phyloP scores from a whole-genome alignment of 2,329 filamentous ascomycete species.

The Botrytis aclada region DNA sequence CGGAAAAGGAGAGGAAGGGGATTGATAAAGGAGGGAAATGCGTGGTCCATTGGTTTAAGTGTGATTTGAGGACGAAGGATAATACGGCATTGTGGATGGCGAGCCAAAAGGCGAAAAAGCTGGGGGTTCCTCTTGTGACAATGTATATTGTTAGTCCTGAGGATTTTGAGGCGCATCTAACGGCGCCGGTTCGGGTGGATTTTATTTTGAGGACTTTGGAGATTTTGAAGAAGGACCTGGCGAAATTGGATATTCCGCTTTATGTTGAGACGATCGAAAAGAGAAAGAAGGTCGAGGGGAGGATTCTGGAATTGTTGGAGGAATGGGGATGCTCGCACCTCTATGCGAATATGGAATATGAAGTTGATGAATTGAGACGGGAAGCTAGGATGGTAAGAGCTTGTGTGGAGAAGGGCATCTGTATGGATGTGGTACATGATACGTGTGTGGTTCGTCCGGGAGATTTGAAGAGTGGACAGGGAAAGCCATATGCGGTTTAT shows the following conservation, averaged over 20 bases:
- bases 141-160: slow-evolving; percentile 80
- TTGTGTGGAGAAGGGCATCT: slow-evolving; percentile 61
- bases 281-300: slow-evolving; percentile 57
- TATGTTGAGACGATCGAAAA: slow-evolving; percentile 69
- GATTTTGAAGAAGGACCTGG: slow-evolving; percentile 64
- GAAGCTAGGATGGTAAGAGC: slow-evolving; percentile 64
- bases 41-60: slow-evolving; percentile 89
- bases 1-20: slow-evolving; percentile 49
- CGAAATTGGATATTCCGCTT: slow-evolving; percentile 70
- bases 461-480: slow-evolving; percentile 59
- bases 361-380: slow-evolving; percentile 81
- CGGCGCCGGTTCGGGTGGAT: slow-evolving; percentile 70
- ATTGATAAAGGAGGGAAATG: slow-evolving; percentile 52
- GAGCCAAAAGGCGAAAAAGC: slow-evolving; percentile 60
- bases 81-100: slow-evolving; percentile 71
- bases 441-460: slow-evolving; percentile 80
- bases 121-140: slow-evolving; percentile 68
- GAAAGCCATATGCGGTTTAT: slow-evolving; percentile 82
- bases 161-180: slow-evolving; percentile 79
- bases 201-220: slow-evolving; percentile 73
- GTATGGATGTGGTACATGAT: slow-evolving; percentile 73
- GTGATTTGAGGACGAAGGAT: slow-evolving; percentile 70
- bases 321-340: slow-evolving; percentile 67
- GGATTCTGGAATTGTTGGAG: slow-evolving; percentile 63
- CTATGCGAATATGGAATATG: slow-evolving; percentile 84